phyloP scores from a whole-genome alignment of 2,329 filamentous ascomycete genomes.

The Thermothelomyces thermophilus region DNA sequence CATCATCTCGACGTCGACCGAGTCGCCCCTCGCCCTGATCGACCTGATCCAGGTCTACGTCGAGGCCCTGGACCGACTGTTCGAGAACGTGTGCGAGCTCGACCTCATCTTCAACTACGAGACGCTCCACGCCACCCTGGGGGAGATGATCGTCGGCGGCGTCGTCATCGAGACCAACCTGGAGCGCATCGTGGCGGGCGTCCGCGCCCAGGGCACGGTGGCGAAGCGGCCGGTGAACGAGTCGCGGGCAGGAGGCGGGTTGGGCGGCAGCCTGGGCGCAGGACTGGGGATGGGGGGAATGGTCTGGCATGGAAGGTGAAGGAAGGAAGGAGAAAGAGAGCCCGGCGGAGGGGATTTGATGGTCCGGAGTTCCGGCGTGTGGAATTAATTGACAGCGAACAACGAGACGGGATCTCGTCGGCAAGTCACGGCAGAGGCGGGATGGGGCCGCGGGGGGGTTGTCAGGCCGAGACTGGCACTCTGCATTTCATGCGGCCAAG shows the following conservation, averaged over 20 bases:
- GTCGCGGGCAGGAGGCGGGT: slow-evolving; percentile 34
- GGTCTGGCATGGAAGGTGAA: slow-evolving; percentile 42
- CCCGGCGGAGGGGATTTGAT: too few relatives aligned
- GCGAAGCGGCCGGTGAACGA: slow-evolving; percentile 76
- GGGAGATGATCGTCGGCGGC: slow-evolving; percentile 92
- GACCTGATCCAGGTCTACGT: slow-evolving; percentile 98
- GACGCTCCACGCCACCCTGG: slow-evolving; percentile 82
- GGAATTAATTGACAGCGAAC: too few relatives aligned
- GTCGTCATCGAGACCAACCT: slow-evolving; percentile 90
- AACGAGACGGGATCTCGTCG: too few relatives aligned
- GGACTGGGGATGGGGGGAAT: slow-evolving; percentile 52
- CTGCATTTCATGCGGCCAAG: slow-evolving; percentile 11
- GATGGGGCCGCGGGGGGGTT: too few relatives aligned
- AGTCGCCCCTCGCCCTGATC: slow-evolving; percentile 89
- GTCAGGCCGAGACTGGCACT: slow-evolving; percentile 1
- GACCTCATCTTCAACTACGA: slow-evolving; percentile 99
- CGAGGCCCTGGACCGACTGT: slow-evolving; percentile 86
- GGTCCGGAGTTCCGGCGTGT: too few relatives aligned
- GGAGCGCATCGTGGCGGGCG: slow-evolving; percentile 80
- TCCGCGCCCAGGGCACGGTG: slow-evolving; percentile 68
- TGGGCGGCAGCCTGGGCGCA: slow-evolving; percentile 36
- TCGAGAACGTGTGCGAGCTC: slow-evolving; percentile 97
- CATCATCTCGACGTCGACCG: slow-evolving; percentile 91
- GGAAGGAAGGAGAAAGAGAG: slow-evolving; percentile 19
- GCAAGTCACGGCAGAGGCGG: too few relatives aligned